phyloP scores from a whole-genome alignment of 805 yeast species.

The Clavispora phyllophila region DNA sequence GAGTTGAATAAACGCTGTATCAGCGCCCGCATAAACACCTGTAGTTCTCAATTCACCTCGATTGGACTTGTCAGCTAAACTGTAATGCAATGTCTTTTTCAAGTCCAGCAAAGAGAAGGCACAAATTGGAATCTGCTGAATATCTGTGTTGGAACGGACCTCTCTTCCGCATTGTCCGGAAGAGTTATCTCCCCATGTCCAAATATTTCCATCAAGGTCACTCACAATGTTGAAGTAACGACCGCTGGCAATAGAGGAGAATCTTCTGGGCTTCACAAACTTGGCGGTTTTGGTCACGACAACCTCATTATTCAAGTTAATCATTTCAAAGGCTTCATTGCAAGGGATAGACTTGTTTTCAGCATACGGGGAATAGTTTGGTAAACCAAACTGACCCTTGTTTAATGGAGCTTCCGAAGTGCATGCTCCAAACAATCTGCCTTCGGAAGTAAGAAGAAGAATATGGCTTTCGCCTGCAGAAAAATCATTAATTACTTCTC shows the following conservation, averaged over 20 bases:
- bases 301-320: conserved; percentile 49
- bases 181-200: conserved; percentile 81
- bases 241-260: conserved; percentile 68
- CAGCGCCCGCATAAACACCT: conserved; percentile 66
- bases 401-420: conserved; percentile 36
- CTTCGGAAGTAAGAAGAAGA: conserved; percentile 53
- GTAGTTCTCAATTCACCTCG: conserved; percentile 23
- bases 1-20: conserved; percentile 39
- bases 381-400: conserved; percentile 82
- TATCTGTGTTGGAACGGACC: conserved; percentile 60
- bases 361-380: conserved; percentile 61
- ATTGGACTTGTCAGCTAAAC: conserved; percentile 9
- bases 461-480: conserved; percentile 66
- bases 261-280: conserved; percentile 35
- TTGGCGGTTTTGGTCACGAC: conserved; percentile 17
- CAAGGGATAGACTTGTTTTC: conserved; percentile 41
- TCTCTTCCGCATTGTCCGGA: conserved; percentile 82
- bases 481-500: conserved; percentile 42
- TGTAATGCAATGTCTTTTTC: conserved; percentile 15
- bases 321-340: conserved; percentile 42
- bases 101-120: conserved; percentile 32
- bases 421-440: conserved; percentile 58
- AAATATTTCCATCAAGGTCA: conserved; percentile 64
- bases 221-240: conserved; percentile 63
- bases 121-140: conserved; percentile 64